Base-by-base conservation (phyloP, 129 eudicot genomes). In the Escallonia herrerae region DNA sequence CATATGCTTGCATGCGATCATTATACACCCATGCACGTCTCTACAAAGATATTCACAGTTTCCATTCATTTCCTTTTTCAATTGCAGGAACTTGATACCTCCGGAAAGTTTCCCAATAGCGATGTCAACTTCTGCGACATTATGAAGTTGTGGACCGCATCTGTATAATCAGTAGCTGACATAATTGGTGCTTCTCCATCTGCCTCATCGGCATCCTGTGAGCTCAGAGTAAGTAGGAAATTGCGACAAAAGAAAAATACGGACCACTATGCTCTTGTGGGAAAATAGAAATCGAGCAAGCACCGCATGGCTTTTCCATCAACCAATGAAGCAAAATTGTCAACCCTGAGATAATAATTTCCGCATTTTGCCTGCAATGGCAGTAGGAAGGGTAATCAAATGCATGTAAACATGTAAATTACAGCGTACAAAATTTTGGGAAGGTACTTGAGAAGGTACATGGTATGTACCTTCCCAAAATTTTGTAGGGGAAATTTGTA, bases 231-330 rank as follows among this genome's bases (percentile, higher is more conserved):
- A 40, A 72, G 15, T 50, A 57, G 40, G 12, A 67, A 46, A 12
- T 58, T 49, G 6, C 56, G 62, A 43, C 1, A 50, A 22, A 4
- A 9, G 14, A 63, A 62, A 51, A 53, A 15, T 47, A 74, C 66
- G 77, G 72, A 59, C 68, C 51, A 58, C 81, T 81, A n/a, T n/a
- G n/a, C 65, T 86, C 96, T 64, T 80, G n/a, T 93, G 60, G 80
- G 84, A 59, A 93, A 93, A 77, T 93, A 93, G 74, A 69, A 88
- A 74, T 93, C 98, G 53, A 93, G 81, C 86, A 93, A 74, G 73
- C 98, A 93, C 98, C 98, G 89, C 96, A 93, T 93, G 57, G 95
- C 96, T 81, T 81, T 85, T 62, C 98, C 98, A 70, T 93, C 98
- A 67, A 89, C 72, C 67, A 93, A 75, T 22, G 96, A 83, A 56